Evolutionary conservation across 345 rosid genomes (phyloP).

Genomic region (Pistacia atlantica): DNA sequence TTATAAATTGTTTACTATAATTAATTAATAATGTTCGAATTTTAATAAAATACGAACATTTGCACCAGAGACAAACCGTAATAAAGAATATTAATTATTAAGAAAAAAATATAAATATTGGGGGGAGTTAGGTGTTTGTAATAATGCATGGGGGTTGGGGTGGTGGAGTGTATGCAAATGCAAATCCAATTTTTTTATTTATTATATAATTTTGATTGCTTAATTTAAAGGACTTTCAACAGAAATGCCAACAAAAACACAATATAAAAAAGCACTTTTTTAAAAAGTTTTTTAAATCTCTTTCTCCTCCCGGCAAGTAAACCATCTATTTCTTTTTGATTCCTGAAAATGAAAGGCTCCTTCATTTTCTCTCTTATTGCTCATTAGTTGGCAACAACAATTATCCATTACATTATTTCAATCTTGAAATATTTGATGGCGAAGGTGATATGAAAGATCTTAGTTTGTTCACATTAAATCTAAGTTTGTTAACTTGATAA

Average conservation of each 20-base stretch:
- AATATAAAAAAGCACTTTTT: neutral
- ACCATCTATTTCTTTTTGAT: conserved; percentile 14
- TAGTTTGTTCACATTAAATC: neutral
- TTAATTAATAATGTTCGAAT: too few species aligned
- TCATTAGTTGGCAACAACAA: conserved; percentile 1
- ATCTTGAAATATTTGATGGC: too few species aligned
- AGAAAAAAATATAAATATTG: too few species aligned
- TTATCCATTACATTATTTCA: neutral
- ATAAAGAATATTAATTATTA: too few species aligned
- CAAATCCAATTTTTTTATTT: neutral
- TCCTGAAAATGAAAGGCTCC: conserved; percentile 26
- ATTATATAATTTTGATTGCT: neutral
- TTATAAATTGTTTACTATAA: too few species aligned
- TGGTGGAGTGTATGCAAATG: conserved; percentile 14
- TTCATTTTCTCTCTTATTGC: conserved; percentile 3
- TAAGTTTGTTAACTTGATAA: too few species aligned
- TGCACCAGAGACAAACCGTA: too few species aligned
- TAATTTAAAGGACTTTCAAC: conserved; percentile 3
- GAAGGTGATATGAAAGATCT: neutral
- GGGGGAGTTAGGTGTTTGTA: conserved; percentile 22
- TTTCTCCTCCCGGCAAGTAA: conserved; percentile 36
- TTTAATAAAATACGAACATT: too few species aligned
- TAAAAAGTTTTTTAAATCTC: neutral
- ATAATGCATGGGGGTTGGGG: conserved; percentile 24
- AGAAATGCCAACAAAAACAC: neutral